phyloP scores from a whole-genome alignment of 495 filamentous ascomycete species.

The Daldinia childiae region DNA sequence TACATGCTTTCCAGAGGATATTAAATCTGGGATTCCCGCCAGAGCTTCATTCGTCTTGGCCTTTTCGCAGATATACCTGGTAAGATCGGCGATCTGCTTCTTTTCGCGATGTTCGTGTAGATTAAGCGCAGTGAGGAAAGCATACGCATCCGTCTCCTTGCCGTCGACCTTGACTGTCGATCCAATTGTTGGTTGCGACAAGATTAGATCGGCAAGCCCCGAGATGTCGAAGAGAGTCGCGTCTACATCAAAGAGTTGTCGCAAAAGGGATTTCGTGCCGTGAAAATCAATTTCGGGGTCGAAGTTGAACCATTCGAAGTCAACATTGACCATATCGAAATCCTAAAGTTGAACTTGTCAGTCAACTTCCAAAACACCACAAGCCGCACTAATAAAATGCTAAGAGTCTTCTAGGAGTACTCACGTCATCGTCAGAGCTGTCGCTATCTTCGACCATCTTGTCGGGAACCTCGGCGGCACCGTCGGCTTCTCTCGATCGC shows the following conservation, averaged over 20 bases:
- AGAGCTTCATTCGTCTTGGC: constrained; percentile 63
- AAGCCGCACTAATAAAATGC: background rate
- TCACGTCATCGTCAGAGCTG: constrained; percentile 57
- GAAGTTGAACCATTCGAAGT: constrained; percentile 99
- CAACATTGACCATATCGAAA: constrained; percentile 89
- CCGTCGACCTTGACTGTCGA: constrained; percentile 96
- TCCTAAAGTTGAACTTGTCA: constrained; percentile 63
- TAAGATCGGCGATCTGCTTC: constrained; percentile 72
- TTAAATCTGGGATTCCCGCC: constrained; percentile 61
- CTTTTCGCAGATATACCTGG: constrained; percentile 74
- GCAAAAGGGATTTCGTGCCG: constrained; percentile 87
- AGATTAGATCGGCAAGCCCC: constrained; percentile 83
- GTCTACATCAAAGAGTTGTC: constrained; percentile 94
- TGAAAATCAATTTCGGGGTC: constrained; percentile 92
- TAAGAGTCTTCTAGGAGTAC: constrained; percentile 12
- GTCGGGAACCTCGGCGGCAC: constrained; percentile 51
- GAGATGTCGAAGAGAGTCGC: constrained; percentile 85
- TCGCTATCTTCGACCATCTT: constrained; percentile 61
- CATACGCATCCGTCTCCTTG: constrained; percentile 93
- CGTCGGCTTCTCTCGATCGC: constrained; percentile 57
- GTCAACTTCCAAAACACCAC: constrained; percentile 22
- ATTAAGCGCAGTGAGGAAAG: constrained; percentile 91
- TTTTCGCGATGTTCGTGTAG: constrained; percentile 81
- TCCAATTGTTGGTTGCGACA: constrained; percentile 87
- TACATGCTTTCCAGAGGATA: constrained; percentile 64